Conservation (phyloP, 176 grass and related monocot species). For the Zea luxurians region DNA sequence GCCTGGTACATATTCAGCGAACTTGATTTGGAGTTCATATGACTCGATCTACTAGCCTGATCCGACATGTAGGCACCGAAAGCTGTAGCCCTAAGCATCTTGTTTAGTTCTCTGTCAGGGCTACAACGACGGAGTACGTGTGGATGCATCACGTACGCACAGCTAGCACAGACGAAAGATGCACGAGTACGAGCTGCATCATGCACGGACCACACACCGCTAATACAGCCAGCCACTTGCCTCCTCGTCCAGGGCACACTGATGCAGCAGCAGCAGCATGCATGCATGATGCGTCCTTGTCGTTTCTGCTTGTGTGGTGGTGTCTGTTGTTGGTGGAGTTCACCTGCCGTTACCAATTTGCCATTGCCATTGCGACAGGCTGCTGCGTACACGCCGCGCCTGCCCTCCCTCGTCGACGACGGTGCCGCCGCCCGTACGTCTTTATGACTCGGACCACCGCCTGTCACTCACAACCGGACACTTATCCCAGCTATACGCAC, state of each 20-base stretch:
- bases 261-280: background rate
- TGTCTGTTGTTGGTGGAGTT: background rate
- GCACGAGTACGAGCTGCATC: background rate
- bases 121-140: too few species aligned
- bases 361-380: background rate
- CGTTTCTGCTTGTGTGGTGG: background rate
- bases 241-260: background rate
- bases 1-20: background rate
- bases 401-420: background rate
- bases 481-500: background rate
- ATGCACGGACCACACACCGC: background rate
- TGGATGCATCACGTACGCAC: too few species aligned
- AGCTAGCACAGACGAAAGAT: too few species aligned
- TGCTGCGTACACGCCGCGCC: background rate
- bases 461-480: background rate
- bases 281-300: background rate
- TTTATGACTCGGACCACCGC: constrained; percentile 14
- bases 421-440: background rate
- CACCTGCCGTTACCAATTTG: background rate
- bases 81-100: constrained; percentile 4
- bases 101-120: background rate
- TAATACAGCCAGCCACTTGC: background rate
- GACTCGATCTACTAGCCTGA: background rate
- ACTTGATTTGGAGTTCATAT: background rate
- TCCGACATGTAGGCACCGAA: constrained; percentile 19